phyloP scores from a whole-genome alignment of 257 asterid genomes.

The Jacaranda mimosifolia region DNA sequence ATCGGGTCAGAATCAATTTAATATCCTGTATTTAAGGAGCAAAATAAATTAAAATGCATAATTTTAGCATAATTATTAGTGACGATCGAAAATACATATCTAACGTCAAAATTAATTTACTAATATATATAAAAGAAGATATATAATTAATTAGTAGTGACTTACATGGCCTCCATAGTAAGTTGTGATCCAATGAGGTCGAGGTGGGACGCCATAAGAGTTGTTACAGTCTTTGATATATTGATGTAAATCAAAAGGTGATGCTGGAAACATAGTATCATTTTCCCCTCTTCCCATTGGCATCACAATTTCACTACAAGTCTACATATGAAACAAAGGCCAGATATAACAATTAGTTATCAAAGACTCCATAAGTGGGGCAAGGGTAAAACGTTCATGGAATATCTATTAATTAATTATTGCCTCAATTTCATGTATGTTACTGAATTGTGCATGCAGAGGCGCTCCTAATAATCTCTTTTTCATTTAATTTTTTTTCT shows the following conservation, averaged over 20 bases:
- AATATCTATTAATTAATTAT: no score
- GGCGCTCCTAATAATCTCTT: no score
- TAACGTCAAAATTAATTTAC: no score
- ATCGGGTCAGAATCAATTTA: conserved; percentile 48
- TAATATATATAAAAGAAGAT: no score
- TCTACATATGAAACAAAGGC: conserved; percentile 31
- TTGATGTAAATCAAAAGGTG: conserved; percentile 39
- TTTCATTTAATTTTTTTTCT: no score
- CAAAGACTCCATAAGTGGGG: no score
- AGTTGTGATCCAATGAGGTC: conserved; percentile 60
- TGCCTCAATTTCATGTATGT: no score
- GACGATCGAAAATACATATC: no score
- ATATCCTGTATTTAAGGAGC: conserved; percentile 51
- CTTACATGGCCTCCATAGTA: conserved; percentile 69
- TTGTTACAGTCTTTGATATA: conserved; percentile 33
- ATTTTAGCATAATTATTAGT: no score
- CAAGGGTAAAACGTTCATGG: no score
- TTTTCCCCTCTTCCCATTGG: conserved; percentile 50
- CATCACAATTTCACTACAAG: conserved; percentile 64
- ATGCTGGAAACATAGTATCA: conserved; percentile 47
- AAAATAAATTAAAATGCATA: background rate
- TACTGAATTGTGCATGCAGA: no score
- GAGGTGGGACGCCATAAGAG: conserved; percentile 52
- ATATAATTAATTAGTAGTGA: background rate
- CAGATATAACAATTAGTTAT: no score